Evolutionary conservation across 371 early-diverging fungal species (phyloP), one percentile per base, ranked within the genome.

Genomic region (Amoeboaphelidium protococcarum): DNA sequence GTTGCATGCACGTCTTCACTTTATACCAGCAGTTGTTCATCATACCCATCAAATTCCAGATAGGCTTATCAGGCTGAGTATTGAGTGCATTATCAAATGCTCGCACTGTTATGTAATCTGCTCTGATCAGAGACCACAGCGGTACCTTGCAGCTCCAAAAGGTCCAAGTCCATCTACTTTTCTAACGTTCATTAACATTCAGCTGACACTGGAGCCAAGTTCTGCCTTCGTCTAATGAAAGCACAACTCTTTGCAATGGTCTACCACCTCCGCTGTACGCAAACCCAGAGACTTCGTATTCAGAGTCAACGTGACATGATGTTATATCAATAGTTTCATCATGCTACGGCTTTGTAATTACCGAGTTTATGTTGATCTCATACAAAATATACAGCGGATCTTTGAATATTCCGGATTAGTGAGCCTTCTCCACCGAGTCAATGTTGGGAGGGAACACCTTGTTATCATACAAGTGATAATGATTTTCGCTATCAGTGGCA

Each of bases 1-100:
- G n/a, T n/a, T n/a, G n/a, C n/a, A n/a, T n/a, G n/a, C n/a, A n/a
- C n/a, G n/a, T n/a, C n/a, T n/a, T n/a, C n/a, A n/a, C n/a, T n/a
- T n/a, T n/a, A n/a, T n/a, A 76, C 64, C 73, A 79, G 31, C 72
- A 60, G 52, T 80, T 82, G 60, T 82, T 76, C 73, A 82, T 77
- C 64, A 80, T 78, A 25, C 81, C 81, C 60, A 78, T 68, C 37
- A 76, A 61, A 53, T 81, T 81, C 82, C 82, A 83, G n/a, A 69
- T 74, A 12, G 71, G 59, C 2, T 67, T 54, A 40, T 61, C 56
- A 1, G 84, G 84, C 55, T 82, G 82, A 2, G 75, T 75, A 56
- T 80, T 81, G 47, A 64, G 63, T 2, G 65, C 59, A 10, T 66
- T 61, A 52, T 83, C 80, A 78, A 77, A 79, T 1, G 79, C 79